phyloP scores from a whole-genome alignment of 148 eudicot genomes.

The Vaccinium myrtillus region DNA sequence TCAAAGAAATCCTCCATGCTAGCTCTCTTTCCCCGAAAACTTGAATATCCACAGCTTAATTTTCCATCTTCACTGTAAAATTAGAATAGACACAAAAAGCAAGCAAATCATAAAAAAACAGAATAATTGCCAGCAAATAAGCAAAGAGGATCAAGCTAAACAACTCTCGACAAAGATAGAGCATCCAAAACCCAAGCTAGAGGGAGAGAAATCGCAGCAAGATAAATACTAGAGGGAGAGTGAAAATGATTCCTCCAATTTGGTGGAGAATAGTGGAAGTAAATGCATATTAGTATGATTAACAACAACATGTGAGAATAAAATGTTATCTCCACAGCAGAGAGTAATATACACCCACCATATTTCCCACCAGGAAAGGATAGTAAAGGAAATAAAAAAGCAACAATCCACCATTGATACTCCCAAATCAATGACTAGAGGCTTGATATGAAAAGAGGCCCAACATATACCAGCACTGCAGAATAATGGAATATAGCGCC shows the following conservation, averaged over 20 bases:
- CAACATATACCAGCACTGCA: background rate
- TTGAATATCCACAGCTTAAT: slow-evolving; percentile 85
- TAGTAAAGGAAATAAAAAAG: slow-evolving; percentile 8
- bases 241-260: background rate
- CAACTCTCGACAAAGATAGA: background rate
- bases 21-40: slow-evolving; percentile 93
- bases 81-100: slow-evolving; percentile 23
- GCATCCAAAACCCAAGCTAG: background rate
- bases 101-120: slow-evolving; percentile 12
- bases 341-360: background rate
- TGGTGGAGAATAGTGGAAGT: background rate
- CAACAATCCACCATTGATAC: background rate
- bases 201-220: background rate
- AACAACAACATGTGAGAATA: background rate
- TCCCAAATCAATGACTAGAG: background rate
- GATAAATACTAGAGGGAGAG: background rate
- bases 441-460: background rate
- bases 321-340: background rate
- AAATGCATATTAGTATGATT: background rate
- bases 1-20: slow-evolving; percentile 98
- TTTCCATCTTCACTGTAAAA: slow-evolving; percentile 86
- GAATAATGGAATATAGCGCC: background rate
- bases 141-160: background rate
- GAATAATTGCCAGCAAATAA: background rate
- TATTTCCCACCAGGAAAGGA: background rate